Evolutionary conservation across 352 stramenopile species (phyloP).

Genomic region (Plasmopara muralis): DNA sequence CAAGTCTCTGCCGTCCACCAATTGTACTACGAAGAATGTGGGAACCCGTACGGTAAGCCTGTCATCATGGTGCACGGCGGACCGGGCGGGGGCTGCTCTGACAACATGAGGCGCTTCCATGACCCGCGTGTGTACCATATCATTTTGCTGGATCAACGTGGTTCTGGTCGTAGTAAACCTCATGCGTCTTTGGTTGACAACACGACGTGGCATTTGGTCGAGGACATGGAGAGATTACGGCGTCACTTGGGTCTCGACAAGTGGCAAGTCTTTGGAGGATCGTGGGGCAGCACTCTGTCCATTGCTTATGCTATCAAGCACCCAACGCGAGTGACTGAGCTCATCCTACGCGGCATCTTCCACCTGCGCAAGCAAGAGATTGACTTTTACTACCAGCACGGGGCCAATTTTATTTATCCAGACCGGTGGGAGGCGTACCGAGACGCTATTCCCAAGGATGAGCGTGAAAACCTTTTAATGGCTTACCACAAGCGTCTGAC

Average conservation of each 20-base stretch:
- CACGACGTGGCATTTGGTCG: conserved; percentile 88
- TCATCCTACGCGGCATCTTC: conserved; percentile 92
- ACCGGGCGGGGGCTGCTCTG: conserved; percentile 85
- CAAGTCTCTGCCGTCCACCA: conserved; percentile 78
- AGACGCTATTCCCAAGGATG: conserved; percentile 78
- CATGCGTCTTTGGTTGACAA: conserved; percentile 86
- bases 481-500: conserved; percentile 86
- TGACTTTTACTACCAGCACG: conserved; percentile 90
- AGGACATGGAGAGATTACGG: conserved; percentile 91
- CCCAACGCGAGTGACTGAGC: conserved; percentile 68
- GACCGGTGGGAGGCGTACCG: conserved; percentile 88
- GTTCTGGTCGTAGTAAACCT: conserved; percentile 83
- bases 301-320: conserved; percentile 90
- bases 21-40: conserved; percentile 90
- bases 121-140: conserved; percentile 89
- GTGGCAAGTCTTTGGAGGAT: conserved; percentile 93
- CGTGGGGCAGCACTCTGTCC: conserved; percentile 91
- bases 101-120: conserved; percentile 89
- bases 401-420: conserved; percentile 86
- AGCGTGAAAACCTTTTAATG: conserved; percentile 77
- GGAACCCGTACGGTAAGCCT: conserved; percentile 79
- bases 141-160: conserved; percentile 91
- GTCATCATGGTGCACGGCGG: conserved; percentile 94
- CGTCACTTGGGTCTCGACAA: conserved; percentile 80
- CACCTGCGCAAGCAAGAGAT: conserved; percentile 87